Evolutionary conservation across 2,329 filamentous ascomycete species (phyloP).

Genomic region (Aspergillus pseudoviridinutans): DNA sequence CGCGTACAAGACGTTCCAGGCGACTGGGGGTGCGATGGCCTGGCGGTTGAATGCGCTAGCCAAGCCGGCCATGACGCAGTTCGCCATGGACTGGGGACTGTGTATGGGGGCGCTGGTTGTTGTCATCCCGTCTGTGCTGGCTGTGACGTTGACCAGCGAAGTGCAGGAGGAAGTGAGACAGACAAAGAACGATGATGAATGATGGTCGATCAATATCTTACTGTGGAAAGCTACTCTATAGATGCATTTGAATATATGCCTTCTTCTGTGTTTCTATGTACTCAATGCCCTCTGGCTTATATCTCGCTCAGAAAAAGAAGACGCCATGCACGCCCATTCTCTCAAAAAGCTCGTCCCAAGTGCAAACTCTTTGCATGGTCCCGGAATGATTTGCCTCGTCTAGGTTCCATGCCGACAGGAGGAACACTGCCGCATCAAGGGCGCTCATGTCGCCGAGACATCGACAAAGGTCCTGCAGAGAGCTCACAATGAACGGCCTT

Average conservation of each 20-base stretch:
- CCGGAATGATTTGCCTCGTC: not conserved
- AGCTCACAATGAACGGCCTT: not conserved
- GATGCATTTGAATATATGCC: no score
- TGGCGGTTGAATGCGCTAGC: slow-evolving; percentile 43
- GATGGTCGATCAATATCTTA: not conserved
- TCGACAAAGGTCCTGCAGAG: not conserved
- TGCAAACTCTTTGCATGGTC: not conserved
- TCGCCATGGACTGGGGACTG: slow-evolving; percentile 46
- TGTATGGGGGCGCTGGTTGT: slow-evolving; percentile 43
- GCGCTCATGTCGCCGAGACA: not conserved
- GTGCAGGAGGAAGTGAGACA: slow-evolving; percentile 2
- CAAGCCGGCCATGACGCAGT: slow-evolving; percentile 38
- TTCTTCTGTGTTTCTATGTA: no score
- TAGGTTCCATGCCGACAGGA: not conserved
- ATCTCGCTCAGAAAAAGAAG: not conserved
- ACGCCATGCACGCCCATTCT: not conserved
- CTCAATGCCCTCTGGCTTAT: no score
- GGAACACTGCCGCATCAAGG: not conserved
- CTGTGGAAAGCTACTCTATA: not conserved
- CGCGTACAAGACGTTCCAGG: slow-evolving; percentile 46
- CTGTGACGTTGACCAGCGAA: slow-evolving; percentile 34
- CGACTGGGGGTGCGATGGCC: slow-evolving; percentile 44
- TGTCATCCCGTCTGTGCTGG: slow-evolving; percentile 42
- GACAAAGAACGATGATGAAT: not conserved
- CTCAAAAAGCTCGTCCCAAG: not conserved